Percentiles rank a stretch among this genome's conserved stretches.
Conservation (phyloP, 2,329 filamentous ascomycete species). For the Colletotrichum godetiae region DNA sequence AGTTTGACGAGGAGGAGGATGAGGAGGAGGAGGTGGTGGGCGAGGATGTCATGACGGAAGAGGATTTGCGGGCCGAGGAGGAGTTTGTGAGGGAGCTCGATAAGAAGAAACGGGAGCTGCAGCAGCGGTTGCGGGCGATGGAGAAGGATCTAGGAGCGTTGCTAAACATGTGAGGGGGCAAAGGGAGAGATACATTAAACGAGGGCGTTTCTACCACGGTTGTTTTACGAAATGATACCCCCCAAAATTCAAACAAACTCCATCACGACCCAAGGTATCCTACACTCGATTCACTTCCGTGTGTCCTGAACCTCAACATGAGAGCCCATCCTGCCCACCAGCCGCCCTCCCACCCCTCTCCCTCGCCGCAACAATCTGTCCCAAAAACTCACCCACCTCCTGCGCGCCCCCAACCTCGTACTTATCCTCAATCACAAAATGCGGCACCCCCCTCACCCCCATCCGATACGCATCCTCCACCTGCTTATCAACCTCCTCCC, state of each 20-base stretch:
- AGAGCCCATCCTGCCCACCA: slow-evolving; percentile 19
- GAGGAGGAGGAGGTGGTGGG: slow-evolving; percentile 48
- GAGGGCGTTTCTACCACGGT: neutral
- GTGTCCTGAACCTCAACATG: neutral
- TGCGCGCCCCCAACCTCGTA: slow-evolving; percentile 79
- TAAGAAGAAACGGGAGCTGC: slow-evolving; percentile 65
- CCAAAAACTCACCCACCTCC: slow-evolving; percentile 74
- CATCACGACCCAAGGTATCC: slow-evolving; percentile 19
- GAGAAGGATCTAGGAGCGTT: slow-evolving; percentile 67
- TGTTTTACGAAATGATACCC: slow-evolving; percentile 25
- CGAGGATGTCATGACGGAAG: slow-evolving; percentile 68
- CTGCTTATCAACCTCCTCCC: slow-evolving; percentile 67
- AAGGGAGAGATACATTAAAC: neutral
- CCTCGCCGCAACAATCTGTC: slow-evolving; percentile 69
- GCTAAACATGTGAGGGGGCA: slow-evolving; percentile 59
- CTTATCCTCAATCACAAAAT: slow-evolving; percentile 77
- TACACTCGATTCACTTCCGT: too few relatives aligned
- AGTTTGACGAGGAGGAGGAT: slow-evolving; percentile 56
- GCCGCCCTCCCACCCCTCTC: slow-evolving; percentile 36
- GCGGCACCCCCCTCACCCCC: slow-evolving; percentile 75
- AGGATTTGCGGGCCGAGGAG: slow-evolving; percentile 76
- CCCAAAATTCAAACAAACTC: slow-evolving; percentile 16
- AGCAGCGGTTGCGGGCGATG: slow-evolving; percentile 63
- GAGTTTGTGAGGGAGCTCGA: slow-evolving; percentile 71
- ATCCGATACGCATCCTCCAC: slow-evolving; percentile 62